Percentiles rank a stretch among this genome's conserved stretches.
Evolutionary conservation across 176 grass and related monocot genomes (phyloP).

Genomic region (Pontederia paniculata): DNA sequence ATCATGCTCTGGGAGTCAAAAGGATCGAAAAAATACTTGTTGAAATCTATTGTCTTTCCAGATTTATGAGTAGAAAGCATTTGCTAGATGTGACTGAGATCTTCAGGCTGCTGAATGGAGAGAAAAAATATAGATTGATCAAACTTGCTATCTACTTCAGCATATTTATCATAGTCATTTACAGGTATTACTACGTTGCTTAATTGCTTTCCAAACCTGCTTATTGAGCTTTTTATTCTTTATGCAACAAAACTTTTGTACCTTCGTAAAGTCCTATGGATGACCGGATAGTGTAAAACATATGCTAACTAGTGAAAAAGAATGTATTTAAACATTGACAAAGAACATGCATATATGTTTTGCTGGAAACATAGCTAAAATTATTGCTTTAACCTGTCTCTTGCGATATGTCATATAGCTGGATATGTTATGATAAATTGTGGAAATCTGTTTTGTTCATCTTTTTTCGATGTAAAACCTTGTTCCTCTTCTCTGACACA

Average conservation of each 20-base stretch:
- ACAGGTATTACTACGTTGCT: slow-evolving; percentile 46
- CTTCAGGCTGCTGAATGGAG: slow-evolving; percentile 49
- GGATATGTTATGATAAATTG: too few relatives aligned
- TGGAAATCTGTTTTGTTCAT: too few relatives aligned
- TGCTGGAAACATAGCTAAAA: too few relatives aligned
- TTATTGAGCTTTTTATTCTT: slow-evolving; percentile 10
- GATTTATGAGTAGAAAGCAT: slow-evolving; percentile 63
- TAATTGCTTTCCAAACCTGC: slow-evolving; percentile 6
- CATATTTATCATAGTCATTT: slow-evolving; percentile 90
- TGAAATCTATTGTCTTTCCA: slow-evolving; percentile 20
- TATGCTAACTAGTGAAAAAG: too few relatives aligned
- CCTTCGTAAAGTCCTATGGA: too few relatives aligned
- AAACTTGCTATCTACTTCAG: slow-evolving; percentile 80
- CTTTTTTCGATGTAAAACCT: too few relatives aligned
- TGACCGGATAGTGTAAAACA: too few relatives aligned
- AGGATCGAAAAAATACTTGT: not conserved
- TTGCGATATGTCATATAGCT: too few relatives aligned
- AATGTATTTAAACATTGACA: too few relatives aligned
- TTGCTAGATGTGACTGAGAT: slow-evolving; percentile 96
- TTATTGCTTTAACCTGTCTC: too few relatives aligned
- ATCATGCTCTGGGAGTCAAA: not conserved
- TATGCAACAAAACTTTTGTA: not conserved
- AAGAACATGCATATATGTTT: too few relatives aligned
- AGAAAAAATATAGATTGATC: slow-evolving; percentile 90
- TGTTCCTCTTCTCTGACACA: too few relatives aligned